phyloP scores from a whole-genome alignment of 805 yeast genomes.

The Starmerella apicola region DNA sequence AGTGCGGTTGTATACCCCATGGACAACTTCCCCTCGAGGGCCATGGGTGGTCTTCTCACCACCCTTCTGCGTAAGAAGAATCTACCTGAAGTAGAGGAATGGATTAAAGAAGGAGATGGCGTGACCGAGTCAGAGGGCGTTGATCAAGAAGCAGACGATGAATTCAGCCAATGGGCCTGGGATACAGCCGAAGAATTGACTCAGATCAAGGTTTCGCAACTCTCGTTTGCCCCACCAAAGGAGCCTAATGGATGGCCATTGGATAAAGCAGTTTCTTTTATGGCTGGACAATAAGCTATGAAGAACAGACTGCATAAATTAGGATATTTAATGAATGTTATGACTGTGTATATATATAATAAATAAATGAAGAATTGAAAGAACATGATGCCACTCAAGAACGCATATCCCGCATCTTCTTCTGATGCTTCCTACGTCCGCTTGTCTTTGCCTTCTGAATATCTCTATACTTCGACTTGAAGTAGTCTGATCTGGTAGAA shows the following conservation, averaged over 20 bases:
- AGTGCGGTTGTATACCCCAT: conserved; percentile 73
- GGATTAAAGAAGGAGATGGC: conserved; percentile 45
- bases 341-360: background rate
- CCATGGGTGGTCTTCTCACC: conserved; percentile 69
- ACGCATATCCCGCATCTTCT: conserved; percentile 50
- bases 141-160: conserved; percentile 31
- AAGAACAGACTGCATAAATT: background rate
- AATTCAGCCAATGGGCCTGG: conserved; percentile 58
- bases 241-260: conserved; percentile 17
- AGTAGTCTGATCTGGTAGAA: conserved; percentile 49
- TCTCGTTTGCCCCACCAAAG: conserved; percentile 9
- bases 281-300: conserved; percentile 16
- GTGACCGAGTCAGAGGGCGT: conserved; percentile 27
- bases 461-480: conserved; percentile 71
- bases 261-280: conserved; percentile 16
- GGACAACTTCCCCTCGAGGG: conserved; percentile 71
- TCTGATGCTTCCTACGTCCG: conserved; percentile 59
- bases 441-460: conserved; percentile 52
- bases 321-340: background rate
- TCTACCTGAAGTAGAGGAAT: conserved; percentile 78
- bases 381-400: conserved; percentile 7
- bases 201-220: conserved; percentile 24
- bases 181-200: conserved; percentile 40
- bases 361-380: background rate
- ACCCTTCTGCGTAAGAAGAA: conserved; percentile 79